phyloP scores from a whole-genome alignment of 176 grass and related monocot species.

The Lolium multiflorum region DNA sequence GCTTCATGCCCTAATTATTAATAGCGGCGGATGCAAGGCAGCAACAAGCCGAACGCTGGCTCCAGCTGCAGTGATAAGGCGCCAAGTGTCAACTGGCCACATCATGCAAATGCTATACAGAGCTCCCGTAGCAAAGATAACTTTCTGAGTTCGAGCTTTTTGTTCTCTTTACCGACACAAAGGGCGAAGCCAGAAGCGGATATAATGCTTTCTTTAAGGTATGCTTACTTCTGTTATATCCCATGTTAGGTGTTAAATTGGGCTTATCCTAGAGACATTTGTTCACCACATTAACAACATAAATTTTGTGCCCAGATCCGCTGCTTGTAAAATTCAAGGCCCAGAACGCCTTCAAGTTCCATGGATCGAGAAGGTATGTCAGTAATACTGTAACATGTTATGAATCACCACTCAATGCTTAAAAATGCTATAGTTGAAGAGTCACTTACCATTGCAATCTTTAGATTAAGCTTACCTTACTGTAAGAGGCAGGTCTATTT shows the following conservation, averaged over 20 bases:
- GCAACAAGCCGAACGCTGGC: conserved; percentile 15
- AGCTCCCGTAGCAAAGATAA: conserved; percentile 54
- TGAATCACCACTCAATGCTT: background rate
- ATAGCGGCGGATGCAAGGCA: conserved; percentile 40
- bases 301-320: conserved; percentile 51
- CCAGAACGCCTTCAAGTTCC: conserved; percentile 57
- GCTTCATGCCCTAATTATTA: conserved; percentile 19
- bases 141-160: conserved; percentile 70
- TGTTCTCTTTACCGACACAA: conserved; percentile 87
- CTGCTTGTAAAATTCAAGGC: conserved; percentile 62
- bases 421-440: conserved; percentile 17
- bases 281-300: background rate
- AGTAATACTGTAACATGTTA: background rate
- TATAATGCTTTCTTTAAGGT: conserved; percentile 66
- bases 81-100: conserved; percentile 67
- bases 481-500: conserved; percentile 2
- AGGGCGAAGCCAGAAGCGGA: conserved; percentile 53
- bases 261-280: conserved; percentile 32
- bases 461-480: conserved; percentile 13
- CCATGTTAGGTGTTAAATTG: background rate
- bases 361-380: conserved; percentile 70
- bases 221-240: conserved; percentile 10
- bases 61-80: conserved; percentile 48
- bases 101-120: conserved; percentile 63
- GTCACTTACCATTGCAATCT: conserved; percentile 14